Evolutionary conservation across 305 asterid genomes (phyloP), one percentile per base, ranked within the genome.

Genomic region (Fraxinus greggii): DNA sequence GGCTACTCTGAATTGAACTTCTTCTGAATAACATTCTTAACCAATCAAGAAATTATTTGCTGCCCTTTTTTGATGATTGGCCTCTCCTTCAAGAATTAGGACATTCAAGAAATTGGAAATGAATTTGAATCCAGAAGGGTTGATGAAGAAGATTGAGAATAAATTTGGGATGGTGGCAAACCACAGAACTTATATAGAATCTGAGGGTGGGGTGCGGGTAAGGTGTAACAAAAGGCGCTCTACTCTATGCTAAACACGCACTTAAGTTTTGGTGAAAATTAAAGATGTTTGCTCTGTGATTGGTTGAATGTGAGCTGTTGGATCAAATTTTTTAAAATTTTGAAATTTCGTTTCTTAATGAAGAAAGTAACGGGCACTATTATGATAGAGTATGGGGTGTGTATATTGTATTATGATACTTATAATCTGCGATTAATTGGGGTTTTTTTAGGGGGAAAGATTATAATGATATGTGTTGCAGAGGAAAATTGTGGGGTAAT

Each of bases 21-120:
- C 88, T 91, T 84, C 97, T 86, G 88, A 97, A 94, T 79, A 90
- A 42, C 97, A 93, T 92, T 56, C 86, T 88, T 7, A 32, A 81
- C 78, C 65, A 36, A 78, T 3, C n/a, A 73, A 21, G 56, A 56
- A 54, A 75, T 45, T 26, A 78, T 29, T 3, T 56, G 38, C 61
- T 1, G 38, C 63, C 26, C 15, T 31, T 35, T 15, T 48, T 31
- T 67, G 8, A 23, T 63, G 54, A 35, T 38, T 26, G 24, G 51
- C 80, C 87, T 61, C 51, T 17, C 81, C 21, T 78, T 42, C 51
- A 36, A 67, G 59, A 54, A 42, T 9, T 19, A 21, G 28, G 8
- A 7, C 28, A n/a, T 56, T 56, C 67, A 56, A 83, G 59, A 48
- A 33, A 40, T 4, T 48, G 7, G 59, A 48, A 48, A 48, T 48